A percentile compares a stretch with the other conserved stretches of the same genome.
Evolutionary conservation across 164 flowering plant genomes (phyloP).

Genomic region (Protea cynaroides): DNA sequence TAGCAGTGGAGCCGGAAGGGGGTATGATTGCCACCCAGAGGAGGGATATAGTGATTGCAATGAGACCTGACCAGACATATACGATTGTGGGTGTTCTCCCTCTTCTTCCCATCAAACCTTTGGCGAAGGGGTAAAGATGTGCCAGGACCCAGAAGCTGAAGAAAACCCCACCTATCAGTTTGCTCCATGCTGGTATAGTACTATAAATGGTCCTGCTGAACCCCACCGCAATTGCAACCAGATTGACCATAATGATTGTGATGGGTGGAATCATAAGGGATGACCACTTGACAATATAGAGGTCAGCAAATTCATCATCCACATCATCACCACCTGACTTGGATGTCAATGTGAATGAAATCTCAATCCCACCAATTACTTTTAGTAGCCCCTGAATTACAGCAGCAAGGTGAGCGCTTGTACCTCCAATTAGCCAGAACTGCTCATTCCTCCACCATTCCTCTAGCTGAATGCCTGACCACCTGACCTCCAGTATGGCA

Average conservation of each 20-base stretch:
- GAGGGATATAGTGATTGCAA: slow-evolving; percentile 75
- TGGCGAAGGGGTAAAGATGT: slow-evolving; percentile 84
- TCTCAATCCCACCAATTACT: slow-evolving; percentile 79
- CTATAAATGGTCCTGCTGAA: slow-evolving; percentile 63
- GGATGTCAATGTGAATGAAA: slow-evolving; percentile 78
- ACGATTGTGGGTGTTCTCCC: slow-evolving; percentile 83
- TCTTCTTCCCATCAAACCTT: slow-evolving; percentile 86
- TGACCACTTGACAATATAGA: slow-evolving; percentile 71
- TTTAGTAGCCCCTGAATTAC: slow-evolving; percentile 83
- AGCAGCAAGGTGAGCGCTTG: slow-evolving; percentile 86
- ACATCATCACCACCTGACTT: slow-evolving; percentile 65
- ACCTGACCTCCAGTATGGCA: slow-evolving; percentile 75
- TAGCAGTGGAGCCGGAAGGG: slow-evolving; percentile 35
- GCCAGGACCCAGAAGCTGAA: slow-evolving; percentile 90
- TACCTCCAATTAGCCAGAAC: slow-evolving; percentile 90
- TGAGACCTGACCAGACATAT: slow-evolving; percentile 83
- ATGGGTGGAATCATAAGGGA: slow-evolving; percentile 80
- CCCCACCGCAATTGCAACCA: slow-evolving; percentile 72
- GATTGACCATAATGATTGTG: slow-evolving; percentile 58
- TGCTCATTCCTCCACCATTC: slow-evolving; percentile 96
- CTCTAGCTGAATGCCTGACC: slow-evolving; percentile 73
- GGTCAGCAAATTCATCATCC: slow-evolving; percentile 72
- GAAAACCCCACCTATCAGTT: slow-evolving; percentile 72
- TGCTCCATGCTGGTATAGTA: slow-evolving; percentile 63
- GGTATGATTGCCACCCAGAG: slow-evolving; percentile 83